Evolutionary conservation across 1,284 basidiomycete genomes (phyloP), one percentile per base, ranked within the genome.

Genomic region (Cerrena zonata): DNA sequence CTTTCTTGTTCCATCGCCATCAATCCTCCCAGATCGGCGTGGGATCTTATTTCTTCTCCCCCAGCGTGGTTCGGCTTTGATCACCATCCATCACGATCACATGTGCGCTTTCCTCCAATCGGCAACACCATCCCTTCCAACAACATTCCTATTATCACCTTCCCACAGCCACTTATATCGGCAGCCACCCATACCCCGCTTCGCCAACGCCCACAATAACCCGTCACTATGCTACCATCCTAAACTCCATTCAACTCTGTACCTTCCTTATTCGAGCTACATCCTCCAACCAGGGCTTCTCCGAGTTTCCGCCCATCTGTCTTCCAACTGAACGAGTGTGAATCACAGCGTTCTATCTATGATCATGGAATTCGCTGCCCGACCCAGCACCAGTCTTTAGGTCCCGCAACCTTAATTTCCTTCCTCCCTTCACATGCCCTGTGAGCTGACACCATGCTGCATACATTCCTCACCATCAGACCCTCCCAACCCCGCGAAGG

Each of bases 61-160:
- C 22, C 41, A 22, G 41, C 19, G 11, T 42, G 11, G 23, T 10
- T 42, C 41, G 19, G 41, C 22, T 42, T n/a, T 34, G 39, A 22
- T 40, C 39, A 40, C 41, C 5, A 42, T 42, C 41, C 41, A 42
- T 42, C 41, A 42, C 41, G 41, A 42, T 42, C 41, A 42, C 41
- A 42, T 42, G 41, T 42, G 41, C 24, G 19, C 24, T 22, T 42
- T 42, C 41, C 21, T 22, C n/a, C 41, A 22, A 42, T 42, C 41
- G 41, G 30, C 30, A 34, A 34, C 7, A 15, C 41, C 39, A 19
- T 19, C 4, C 22, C 23, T 10, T 13, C 5, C 19, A 42, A 22
- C 7, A 23, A 22, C 21, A 13, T 4, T 42, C 21, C 41, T 34
- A 42, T 42, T 40, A 22, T n/a, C n/a, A n/a, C n/a, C n/a, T n/a